Evolutionary conservation across 306 rosid genomes (phyloP).

Genomic region (Malus domestica): DNA sequence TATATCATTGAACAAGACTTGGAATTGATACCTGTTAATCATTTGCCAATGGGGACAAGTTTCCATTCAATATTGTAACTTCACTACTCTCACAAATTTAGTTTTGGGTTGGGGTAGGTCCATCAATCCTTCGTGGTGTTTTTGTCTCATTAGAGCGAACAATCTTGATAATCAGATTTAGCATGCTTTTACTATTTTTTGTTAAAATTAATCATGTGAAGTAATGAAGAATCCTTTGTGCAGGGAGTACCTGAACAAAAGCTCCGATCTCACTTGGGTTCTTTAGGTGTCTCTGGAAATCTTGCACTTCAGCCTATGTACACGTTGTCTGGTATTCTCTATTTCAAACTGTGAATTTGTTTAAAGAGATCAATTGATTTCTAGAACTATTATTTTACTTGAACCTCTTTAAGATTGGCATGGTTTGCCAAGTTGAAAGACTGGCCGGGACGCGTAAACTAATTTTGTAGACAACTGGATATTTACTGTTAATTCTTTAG

Average conservation of each 20-base stretch:
- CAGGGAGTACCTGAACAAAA: slow-evolving; percentile 99
- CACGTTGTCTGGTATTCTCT: slow-evolving; percentile 79
- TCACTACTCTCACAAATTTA: neutral
- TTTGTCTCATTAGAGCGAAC: neutral
- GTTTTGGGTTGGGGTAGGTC: neutral
- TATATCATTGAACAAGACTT: neutral
- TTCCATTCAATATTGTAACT: neutral
- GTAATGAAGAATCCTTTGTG: slow-evolving; percentile 17
- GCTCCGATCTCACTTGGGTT: slow-evolving; percentile 91
- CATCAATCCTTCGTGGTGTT: neutral
- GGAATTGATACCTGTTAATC: neutral
- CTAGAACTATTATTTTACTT: neutral
- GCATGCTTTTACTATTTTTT: slow-evolving; percentile 9
- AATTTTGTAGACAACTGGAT: too few species aligned
- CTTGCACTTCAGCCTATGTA: slow-evolving; percentile 99
- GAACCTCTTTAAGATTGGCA: neutral
- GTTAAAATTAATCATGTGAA: neutral
- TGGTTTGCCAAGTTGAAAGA: neutral
- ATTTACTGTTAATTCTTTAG: neutral
- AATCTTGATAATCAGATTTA: neutral
- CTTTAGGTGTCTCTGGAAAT: slow-evolving; percentile 97
- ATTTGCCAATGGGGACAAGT: neutral
- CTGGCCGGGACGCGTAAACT: neutral
- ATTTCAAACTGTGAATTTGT: neutral
- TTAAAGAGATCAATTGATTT: neutral